These are phyloP conservation scores for Diaporthe sp. DNA, from an alignment of 2,329 filamentous ascomycete species.

Conservation along the genomic window DNA sequence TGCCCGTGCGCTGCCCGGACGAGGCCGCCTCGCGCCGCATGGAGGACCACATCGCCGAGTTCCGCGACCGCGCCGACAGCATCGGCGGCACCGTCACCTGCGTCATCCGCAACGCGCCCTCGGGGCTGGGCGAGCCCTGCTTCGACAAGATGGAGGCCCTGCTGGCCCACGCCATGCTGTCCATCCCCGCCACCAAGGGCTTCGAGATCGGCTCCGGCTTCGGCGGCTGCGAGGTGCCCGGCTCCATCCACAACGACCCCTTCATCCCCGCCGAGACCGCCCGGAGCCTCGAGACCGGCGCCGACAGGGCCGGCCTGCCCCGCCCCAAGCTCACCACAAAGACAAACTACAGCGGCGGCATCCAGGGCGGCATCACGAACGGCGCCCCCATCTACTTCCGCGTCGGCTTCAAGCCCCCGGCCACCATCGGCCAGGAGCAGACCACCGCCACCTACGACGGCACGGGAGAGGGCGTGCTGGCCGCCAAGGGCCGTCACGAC, in stretches of 20 bases:
- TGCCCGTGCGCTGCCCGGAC: slow-evolving; percentile 91
- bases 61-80: slow-evolving; percentile 84
- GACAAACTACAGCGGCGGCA: slow-evolving; percentile 95
- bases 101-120: slow-evolving; percentile 87
- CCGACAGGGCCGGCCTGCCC: slow-evolving; percentile 59
- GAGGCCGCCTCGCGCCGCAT: slow-evolving; percentile 75
- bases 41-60: slow-evolving; percentile 83
- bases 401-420: slow-evolving; percentile 93
- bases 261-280: slow-evolving; percentile 72
- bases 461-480: slow-evolving; percentile 77
- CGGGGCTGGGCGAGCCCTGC: slow-evolving; percentile 90
- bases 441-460: slow-evolving; percentile 85
- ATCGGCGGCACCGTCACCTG: slow-evolving; percentile 97
- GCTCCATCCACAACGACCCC: slow-evolving; percentile 92
- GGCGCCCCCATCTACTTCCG: slow-evolving; percentile 95
- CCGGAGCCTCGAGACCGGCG: slow-evolving; percentile 59
- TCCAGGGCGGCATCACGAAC: slow-evolving; percentile 96
- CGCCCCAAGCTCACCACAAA: slow-evolving; percentile 81
- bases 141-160: slow-evolving; percentile 96
- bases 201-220: slow-evolving; percentile 98
- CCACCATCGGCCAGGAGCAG: slow-evolving; percentile 93
- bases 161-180: slow-evolving; percentile 94
- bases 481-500: slow-evolving; percentile 94
- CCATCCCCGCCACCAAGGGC: slow-evolving; percentile 93
- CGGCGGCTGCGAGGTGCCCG: slow-evolving; percentile 85